phyloP scores from a whole-genome alignment of 169 alveolate genomes.

The Sarcocystis neurona region DNA sequence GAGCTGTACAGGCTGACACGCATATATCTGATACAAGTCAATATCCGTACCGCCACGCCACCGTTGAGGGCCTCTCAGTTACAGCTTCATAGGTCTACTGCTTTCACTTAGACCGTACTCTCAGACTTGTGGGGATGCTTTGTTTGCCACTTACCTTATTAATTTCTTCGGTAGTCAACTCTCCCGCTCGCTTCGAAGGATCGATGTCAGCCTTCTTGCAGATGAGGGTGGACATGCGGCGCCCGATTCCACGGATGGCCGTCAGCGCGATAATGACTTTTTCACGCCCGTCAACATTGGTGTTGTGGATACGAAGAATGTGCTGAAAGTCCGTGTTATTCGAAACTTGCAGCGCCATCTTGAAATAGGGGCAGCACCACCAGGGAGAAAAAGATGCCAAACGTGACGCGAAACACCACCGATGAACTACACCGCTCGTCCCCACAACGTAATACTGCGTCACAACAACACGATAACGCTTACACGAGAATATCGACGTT shows the following conservation, averaged over 20 bases:
- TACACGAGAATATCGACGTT: too few relatives aligned
- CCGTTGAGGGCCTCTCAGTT: too few relatives aligned
- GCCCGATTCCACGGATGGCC: constrained; percentile 95
- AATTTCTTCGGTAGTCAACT: constrained; percentile 65
- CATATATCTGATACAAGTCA: too few relatives aligned
- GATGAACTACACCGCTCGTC: too few relatives aligned
- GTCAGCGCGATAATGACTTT: constrained; percentile 96
- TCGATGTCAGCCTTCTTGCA: constrained; percentile 97
- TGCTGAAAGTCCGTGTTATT: constrained; percentile 93
- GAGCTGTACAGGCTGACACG: too few relatives aligned
- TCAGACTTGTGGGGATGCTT: too few relatives aligned
- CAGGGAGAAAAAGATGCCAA: not conserved
- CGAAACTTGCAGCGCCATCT: constrained; percentile 60
- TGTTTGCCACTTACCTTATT: constrained; percentile 49
- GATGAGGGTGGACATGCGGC: constrained; percentile 95
- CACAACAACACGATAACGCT: too few relatives aligned
- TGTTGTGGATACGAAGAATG: constrained; percentile 97
- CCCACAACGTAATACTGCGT: too few relatives aligned
- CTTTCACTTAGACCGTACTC: too few relatives aligned
- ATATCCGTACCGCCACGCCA: too few relatives aligned
- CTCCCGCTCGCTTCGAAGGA: constrained; percentile 90
- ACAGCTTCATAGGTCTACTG: too few relatives aligned
- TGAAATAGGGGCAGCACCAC: not conserved
- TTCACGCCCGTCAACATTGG: constrained; percentile 99
- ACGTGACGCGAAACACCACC: not conserved